Conservation (phyloP, 306 rosid species). For the Ziziphus jujuba region DNA sequence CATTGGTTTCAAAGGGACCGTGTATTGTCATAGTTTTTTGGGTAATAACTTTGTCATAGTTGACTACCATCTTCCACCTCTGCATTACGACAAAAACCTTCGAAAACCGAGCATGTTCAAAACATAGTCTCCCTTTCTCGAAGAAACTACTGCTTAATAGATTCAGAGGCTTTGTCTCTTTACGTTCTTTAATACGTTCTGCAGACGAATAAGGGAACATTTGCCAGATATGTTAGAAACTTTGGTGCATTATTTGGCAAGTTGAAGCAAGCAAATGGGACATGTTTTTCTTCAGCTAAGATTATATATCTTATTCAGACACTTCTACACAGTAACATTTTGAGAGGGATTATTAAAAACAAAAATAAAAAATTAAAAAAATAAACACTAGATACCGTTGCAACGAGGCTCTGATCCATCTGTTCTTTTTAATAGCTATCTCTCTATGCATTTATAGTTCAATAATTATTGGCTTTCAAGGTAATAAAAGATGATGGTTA, state of each 20-base stretch:
- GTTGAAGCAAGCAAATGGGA: too few relatives aligned
- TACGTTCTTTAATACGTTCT: background rate
- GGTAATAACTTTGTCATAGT: too few relatives aligned
- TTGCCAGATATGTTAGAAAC: too few relatives aligned
- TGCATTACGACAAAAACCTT: background rate
- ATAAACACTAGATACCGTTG: background rate
- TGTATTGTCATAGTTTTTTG: background rate
- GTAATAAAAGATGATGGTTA: constrained; percentile 1
- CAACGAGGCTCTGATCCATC: background rate
- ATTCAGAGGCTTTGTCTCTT: background rate
- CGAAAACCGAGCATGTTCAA: constrained; percentile 1
- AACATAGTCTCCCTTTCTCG: too few relatives aligned
- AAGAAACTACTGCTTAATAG: too few relatives aligned
- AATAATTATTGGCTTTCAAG: constrained; percentile 2
- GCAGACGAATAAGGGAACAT: background rate
- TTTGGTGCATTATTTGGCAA: too few relatives aligned
- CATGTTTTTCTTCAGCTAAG: too few relatives aligned
- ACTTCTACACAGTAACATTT: too few relatives aligned
- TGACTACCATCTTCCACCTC: background rate
- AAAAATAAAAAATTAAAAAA: too few relatives aligned
- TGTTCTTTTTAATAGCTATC: background rate
- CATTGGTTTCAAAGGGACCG: too few relatives aligned
- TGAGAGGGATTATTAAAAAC: too few relatives aligned
- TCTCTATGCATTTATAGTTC: background rate
- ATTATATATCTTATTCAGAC: too few relatives aligned